A percentile compares a stretch with the other conserved stretches of the same genome.
Evolutionary conservation across 331 rosid genomes (phyloP).

Genomic region (Rhamnella rubrinervis): DNA sequence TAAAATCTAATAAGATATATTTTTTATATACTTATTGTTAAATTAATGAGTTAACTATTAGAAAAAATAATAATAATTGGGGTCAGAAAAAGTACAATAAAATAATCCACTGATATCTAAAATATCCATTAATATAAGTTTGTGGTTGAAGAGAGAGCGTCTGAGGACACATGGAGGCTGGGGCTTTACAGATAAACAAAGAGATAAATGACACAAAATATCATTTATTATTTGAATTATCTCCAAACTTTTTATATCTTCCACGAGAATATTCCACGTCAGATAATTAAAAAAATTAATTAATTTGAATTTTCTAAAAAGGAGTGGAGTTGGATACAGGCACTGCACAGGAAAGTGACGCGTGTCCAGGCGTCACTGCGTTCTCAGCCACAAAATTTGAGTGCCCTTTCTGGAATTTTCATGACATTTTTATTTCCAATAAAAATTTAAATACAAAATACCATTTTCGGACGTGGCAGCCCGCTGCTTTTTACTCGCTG

Average conservation of each 20-base stretch:
- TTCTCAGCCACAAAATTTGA: constrained; percentile 67
- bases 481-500: background rate
- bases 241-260: constrained; percentile 23
- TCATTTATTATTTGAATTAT: constrained; percentile 20
- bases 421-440: background rate
- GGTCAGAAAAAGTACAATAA: too few relatives aligned
- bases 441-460: constrained; percentile 3
- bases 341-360: constrained; percentile 34
- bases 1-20: too few relatives aligned
- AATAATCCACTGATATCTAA: too few relatives aligned
- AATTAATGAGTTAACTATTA: too few relatives aligned
- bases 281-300: background rate
- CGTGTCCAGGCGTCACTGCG: constrained; percentile 42
- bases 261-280: constrained; percentile 31
- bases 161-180: too few relatives aligned
- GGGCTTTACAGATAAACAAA: too few relatives aligned
- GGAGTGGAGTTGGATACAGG: background rate
- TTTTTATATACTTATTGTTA: too few relatives aligned
- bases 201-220: too few relatives aligned
- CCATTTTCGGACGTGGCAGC: constrained; percentile 42
- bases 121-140: too few relatives aligned
- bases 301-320: background rate
- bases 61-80: too few relatives aligned
- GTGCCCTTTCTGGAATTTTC: constrained; percentile 53
- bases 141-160: too few relatives aligned